A percentile compares a stretch with the other conserved stretches of the same genome.
These are phyloP conservation scores for Lophiostoma macrostomum DNA, from an alignment of 495 filamentous ascomycete species.

Conservation along the genomic window DNA sequence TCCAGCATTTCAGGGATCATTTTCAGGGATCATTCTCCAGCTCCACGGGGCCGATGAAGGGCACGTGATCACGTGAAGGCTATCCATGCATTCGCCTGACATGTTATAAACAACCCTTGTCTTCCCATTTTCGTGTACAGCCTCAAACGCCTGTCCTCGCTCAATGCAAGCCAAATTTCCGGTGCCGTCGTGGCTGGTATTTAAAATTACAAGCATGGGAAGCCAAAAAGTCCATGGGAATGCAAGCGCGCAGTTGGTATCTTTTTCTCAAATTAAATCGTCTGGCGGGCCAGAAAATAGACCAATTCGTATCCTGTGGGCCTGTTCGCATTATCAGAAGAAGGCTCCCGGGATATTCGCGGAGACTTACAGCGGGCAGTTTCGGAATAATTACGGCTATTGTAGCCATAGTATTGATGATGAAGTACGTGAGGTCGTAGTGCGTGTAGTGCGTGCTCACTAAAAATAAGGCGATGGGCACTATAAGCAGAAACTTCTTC, in stretches of 20 bases:
- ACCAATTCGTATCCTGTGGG: conserved; percentile 32
- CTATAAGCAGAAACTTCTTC: conserved; percentile 95
- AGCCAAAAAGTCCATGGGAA: not conserved
- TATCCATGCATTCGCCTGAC: not conserved
- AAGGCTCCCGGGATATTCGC: not conserved
- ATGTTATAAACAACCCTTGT: conserved; percentile 1
- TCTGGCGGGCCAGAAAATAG: conserved; percentile 30
- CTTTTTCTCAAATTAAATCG: conserved; percentile 2
- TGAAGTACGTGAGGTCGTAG: conserved; percentile 94
- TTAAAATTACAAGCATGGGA: conserved; percentile 16
- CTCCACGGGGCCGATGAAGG: too few species aligned
- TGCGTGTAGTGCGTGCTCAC: conserved; percentile 98
- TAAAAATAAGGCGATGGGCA: conserved; percentile 90
- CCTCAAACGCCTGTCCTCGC: conserved; percentile 11
- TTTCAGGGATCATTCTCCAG: too few species aligned
- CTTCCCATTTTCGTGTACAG: not conserved
- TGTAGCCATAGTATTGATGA: conserved; percentile 91
- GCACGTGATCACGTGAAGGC: not conserved
- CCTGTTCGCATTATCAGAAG: conserved; percentile 6
- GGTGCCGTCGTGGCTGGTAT: conserved; percentile 10
- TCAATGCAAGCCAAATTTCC: conserved; percentile 13
- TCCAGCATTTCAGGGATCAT: too few species aligned
- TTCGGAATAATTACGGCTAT: conserved; percentile 93
- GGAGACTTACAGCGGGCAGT: conserved; percentile 75
- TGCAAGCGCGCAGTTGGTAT: conserved; percentile 9